Evolutionary conservation across 192 early-diverging fungal species (phyloP).

Genomic region (Oehlia diaphana): DNA sequence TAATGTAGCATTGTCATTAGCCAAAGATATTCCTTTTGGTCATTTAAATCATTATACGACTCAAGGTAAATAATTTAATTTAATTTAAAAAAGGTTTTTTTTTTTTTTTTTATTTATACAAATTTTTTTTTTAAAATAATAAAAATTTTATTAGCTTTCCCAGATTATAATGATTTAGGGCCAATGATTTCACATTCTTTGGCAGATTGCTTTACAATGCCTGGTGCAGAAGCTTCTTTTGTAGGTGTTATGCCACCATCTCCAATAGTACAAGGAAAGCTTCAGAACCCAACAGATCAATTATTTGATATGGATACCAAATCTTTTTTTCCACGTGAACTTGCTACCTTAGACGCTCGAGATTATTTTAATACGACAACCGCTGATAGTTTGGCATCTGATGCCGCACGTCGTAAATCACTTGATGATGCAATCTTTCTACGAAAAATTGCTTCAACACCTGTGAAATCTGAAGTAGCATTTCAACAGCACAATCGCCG

Average conservation of each 20-base stretch:
- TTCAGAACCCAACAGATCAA: neutral
- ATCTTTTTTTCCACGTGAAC: neutral
- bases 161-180: neutral
- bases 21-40: conserved; percentile 23
- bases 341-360: neutral
- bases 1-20: conserved; percentile 19
- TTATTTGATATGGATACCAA: conserved; percentile 19
- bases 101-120: neutral
- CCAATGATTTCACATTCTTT: neutral
- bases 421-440: conserved; percentile 28
- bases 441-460: conserved; percentile 16
- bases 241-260: conserved; percentile 1
- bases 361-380: conserved; percentile 1
- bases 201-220: conserved; percentile 7
- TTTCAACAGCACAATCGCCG: conserved; percentile 10
- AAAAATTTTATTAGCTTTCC: neutral
- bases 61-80: neutral
- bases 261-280: neutral
- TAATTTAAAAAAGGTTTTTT: neutral
- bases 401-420: conserved; percentile 16
- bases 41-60: conserved; percentile 13
- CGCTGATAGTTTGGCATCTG: neutral
- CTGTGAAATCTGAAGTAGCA: conserved; percentile 3
- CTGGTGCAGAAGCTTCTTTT: conserved; percentile 11
- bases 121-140: neutral